Evolutionary conservation across 2,329 filamentous ascomycete genomes (phyloP).

Genomic region (Thielaviopsis ethacetica): DNA sequence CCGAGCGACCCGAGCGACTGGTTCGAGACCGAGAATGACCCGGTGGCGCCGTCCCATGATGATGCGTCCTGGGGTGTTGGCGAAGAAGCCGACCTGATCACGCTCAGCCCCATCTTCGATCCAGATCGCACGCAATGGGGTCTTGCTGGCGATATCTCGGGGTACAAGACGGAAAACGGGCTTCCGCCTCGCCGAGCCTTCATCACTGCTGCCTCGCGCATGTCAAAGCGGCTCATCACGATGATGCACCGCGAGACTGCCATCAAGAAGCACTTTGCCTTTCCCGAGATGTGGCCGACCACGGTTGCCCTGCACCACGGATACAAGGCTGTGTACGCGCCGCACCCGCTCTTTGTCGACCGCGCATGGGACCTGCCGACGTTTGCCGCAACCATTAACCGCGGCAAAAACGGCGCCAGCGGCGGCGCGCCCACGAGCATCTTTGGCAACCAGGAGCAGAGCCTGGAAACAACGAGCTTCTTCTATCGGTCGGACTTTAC

Average conservation of each 20-base stretch:
- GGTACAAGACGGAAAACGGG: conserved; percentile 52
- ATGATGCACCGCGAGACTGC: conserved; percentile 87
- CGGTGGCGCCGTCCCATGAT: conserved; percentile 49
- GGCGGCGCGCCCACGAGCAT: conserved; percentile 59
- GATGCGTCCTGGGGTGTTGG: conserved; percentile 80
- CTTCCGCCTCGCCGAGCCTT: conserved; percentile 56
- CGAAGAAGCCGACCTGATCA: conserved; percentile 83
- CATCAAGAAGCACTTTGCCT: conserved; percentile 73
- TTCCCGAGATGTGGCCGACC: conserved; percentile 91
- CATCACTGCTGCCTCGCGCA: conserved; percentile 75
- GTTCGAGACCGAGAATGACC: conserved; percentile 58
- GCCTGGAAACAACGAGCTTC: conserved; percentile 75
- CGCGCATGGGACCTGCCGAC: conserved; percentile 70
- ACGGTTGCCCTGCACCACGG: conserved; percentile 81
- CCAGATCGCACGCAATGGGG: conserved; percentile 76
- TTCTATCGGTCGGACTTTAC: conserved; percentile 81
- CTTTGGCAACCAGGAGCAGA: conserved; percentile 76
- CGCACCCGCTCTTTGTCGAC: conserved; percentile 78
- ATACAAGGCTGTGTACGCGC: conserved; percentile 79
- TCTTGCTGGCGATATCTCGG: conserved; percentile 67
- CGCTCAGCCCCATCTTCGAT: conserved; percentile 83
- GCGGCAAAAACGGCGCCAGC: conserved; percentile 54
- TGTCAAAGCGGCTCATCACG: conserved; percentile 62
- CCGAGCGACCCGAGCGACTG: conserved; percentile 52
- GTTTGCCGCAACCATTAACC: conserved; percentile 66